phyloP scores from a whole-genome alignment of 1,284 basidiomycete species.

The Melampsora larici-populina region DNA sequence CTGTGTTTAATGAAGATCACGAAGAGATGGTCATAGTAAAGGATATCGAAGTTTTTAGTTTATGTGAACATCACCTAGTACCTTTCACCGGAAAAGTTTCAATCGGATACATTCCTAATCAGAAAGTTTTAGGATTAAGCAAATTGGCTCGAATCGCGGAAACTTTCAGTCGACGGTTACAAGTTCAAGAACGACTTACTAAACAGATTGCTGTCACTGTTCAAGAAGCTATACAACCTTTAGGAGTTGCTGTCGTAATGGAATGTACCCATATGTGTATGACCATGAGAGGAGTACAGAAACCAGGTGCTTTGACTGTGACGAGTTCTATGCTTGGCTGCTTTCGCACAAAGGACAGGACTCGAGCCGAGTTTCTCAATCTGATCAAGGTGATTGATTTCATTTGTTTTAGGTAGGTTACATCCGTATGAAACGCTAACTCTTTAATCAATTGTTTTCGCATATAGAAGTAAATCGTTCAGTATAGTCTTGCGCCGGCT shows the following conservation, averaged over 20 bases:
- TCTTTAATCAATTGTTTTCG: too few relatives aligned
- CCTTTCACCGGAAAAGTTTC: conserved; percentile 96
- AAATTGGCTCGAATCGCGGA: conserved; percentile 97
- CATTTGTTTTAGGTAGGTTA: not conserved
- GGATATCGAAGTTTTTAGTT: conserved; percentile 93
- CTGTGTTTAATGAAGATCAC: conserved; percentile 97
- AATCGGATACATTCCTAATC: conserved; percentile 92
- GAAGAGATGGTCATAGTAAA: conserved; percentile 99
- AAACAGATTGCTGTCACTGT: conserved; percentile 96
- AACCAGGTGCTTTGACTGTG: conserved; percentile 90
- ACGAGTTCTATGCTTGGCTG: conserved; percentile 99
- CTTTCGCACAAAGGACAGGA: conserved; percentile 95
- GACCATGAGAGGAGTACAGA: conserved; percentile 99
- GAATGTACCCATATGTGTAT: conserved; percentile 87
- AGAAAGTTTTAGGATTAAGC: conserved; percentile 89
- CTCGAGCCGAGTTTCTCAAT: conserved; percentile 72
- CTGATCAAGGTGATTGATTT: conserved; percentile 43
- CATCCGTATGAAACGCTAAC: too few relatives aligned
- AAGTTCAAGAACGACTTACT: conserved; percentile 96
- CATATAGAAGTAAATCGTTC: too few relatives aligned
- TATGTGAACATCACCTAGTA: conserved; percentile 98
- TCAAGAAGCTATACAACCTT: conserved; percentile 92
- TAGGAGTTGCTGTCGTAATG: conserved; percentile 86
- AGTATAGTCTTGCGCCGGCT: too few relatives aligned
- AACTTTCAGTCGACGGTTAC: conserved; percentile 89